Percentiles rank a stretch among this genome's conserved stretches.
Conservation (phyloP, 140 eudicot species). For the Anethum foeniculum region DNA sequence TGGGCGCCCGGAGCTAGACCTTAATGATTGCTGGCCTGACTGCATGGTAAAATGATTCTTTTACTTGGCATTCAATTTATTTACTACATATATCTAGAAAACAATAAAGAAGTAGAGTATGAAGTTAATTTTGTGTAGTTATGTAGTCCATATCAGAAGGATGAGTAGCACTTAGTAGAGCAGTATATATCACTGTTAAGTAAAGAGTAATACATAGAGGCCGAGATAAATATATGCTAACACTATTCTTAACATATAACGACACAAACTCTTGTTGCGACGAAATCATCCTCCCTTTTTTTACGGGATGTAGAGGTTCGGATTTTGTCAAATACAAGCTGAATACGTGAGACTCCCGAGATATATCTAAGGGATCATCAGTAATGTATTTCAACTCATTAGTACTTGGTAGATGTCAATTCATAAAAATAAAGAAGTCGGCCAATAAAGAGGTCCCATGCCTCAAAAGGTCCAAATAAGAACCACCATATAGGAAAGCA, state of each 20-base stretch:
- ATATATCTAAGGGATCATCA: no score
- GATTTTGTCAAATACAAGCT: no score
- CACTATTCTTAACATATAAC: no score
- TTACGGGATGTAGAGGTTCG: not conserved
- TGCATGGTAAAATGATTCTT: constrained; percentile 39
- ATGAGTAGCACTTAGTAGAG: not conserved
- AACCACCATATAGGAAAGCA: not conserved
- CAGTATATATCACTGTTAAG: not conserved
- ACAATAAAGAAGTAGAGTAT: not conserved
- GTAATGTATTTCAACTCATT: no score
- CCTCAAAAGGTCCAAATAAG: not conserved
- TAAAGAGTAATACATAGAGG: no score
- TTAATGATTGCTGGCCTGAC: constrained; percentile 44
- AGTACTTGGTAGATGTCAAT: not conserved
- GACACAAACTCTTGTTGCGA: no score
- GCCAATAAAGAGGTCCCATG: not conserved
- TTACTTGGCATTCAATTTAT: not conserved
- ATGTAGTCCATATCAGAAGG: not conserved
- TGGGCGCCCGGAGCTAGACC: constrained; percentile 63
- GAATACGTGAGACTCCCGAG: no score
- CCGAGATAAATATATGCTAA: no score
- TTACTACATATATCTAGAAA: not conserved
- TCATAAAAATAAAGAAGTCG: not conserved
- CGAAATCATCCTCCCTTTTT: not conserved
- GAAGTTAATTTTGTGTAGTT: not conserved